Evolutionary conservation across 1,139 yeast species (phyloP).

Genomic region (Insectozyma bohioensis): DNA sequence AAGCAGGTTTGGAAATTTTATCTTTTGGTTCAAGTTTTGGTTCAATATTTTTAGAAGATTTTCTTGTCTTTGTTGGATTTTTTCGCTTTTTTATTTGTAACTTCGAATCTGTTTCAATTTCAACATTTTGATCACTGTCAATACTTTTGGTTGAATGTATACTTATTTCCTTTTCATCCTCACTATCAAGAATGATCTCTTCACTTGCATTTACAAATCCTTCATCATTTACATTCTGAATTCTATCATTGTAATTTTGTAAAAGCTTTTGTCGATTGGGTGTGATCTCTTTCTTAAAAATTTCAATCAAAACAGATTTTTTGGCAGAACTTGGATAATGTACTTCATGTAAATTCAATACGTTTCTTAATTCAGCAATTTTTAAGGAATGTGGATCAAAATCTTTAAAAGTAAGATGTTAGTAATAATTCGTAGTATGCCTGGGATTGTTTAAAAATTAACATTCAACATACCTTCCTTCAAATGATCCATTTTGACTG

Average conservation of each 20-base stretch:
- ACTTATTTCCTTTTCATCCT: no score
- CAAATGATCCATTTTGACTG: conserved; percentile 10
- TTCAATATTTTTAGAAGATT: no score
- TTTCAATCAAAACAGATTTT: conserved; percentile 55
- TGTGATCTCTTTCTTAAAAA: conserved; percentile 51
- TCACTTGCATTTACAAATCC: conserved; percentile 18
- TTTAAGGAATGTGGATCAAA: conserved; percentile 64
- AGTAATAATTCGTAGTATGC: conserved; percentile 11
- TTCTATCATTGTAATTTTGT: conserved; percentile 15
- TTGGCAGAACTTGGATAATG: conserved; percentile 59
- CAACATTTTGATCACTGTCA: no score
- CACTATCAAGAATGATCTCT: conserved; percentile 1
- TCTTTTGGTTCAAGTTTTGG: no score
- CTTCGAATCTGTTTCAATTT: not conserved
- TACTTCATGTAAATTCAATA: conserved; percentile 59
- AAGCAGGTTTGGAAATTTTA: conserved; percentile 4
- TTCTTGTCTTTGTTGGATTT: no score
- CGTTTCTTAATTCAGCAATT: conserved; percentile 62
- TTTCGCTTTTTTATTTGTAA: no score
- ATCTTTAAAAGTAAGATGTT: conserved; percentile 31
- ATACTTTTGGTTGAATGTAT: no score
- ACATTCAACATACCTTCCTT: conserved; percentile 13
- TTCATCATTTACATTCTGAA: conserved; percentile 22
- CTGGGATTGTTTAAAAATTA: not conserved
- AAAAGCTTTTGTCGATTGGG: conserved; percentile 38